Evolutionary conservation across 306 rosid species (phyloP).

Genomic region (Senna tora): DNA sequence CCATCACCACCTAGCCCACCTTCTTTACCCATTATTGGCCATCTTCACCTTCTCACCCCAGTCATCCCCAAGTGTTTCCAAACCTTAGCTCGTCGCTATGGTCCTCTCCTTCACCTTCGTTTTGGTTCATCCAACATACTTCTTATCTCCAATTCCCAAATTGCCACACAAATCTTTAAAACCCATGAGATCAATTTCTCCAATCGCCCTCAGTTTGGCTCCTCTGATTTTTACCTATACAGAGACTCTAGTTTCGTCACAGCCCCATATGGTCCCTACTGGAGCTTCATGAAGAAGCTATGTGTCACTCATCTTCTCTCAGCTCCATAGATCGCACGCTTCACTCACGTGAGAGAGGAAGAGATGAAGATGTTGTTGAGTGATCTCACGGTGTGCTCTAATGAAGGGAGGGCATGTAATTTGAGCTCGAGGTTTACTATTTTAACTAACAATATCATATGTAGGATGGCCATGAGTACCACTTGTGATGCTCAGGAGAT

Average conservation of each 20-base stretch:
- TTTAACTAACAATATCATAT: slow-evolving; percentile 39
- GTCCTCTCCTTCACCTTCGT: slow-evolving; percentile 41
- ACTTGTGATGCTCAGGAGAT: slow-evolving; percentile 46
- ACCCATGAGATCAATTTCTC: slow-evolving; percentile 40
- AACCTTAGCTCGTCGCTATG: slow-evolving; percentile 36
- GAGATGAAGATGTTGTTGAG: slow-evolving; percentile 30
- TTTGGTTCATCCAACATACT: slow-evolving; percentile 40
- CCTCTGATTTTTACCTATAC: slow-evolving; percentile 39
- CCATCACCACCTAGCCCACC: slow-evolving; percentile 20
- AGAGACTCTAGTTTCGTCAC: slow-evolving; percentile 31
- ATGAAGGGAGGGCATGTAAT: slow-evolving; percentile 16
- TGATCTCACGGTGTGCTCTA: neutral
- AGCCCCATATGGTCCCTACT: slow-evolving; percentile 40
- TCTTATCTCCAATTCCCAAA: slow-evolving; percentile 32
- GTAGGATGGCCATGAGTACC: slow-evolving; percentile 45
- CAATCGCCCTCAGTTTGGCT: slow-evolving; percentile 33
- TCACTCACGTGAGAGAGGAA: neutral
- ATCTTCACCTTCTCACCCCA: slow-evolving; percentile 27
- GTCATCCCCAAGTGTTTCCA: slow-evolving; percentile 43
- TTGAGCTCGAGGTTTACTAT: slow-evolving; percentile 19
- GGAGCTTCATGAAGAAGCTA: slow-evolving; percentile 50
- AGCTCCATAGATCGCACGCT: slow-evolving; percentile 7
- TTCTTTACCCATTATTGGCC: slow-evolving; percentile 26
- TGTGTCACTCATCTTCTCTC: slow-evolving; percentile 43
- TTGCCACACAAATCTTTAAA: slow-evolving; percentile 44